These are phyloP conservation scores for Trametes polyzona DNA, from an alignment of 1,284 basidiomycete genomes.

Conservation along the genomic window DNA sequence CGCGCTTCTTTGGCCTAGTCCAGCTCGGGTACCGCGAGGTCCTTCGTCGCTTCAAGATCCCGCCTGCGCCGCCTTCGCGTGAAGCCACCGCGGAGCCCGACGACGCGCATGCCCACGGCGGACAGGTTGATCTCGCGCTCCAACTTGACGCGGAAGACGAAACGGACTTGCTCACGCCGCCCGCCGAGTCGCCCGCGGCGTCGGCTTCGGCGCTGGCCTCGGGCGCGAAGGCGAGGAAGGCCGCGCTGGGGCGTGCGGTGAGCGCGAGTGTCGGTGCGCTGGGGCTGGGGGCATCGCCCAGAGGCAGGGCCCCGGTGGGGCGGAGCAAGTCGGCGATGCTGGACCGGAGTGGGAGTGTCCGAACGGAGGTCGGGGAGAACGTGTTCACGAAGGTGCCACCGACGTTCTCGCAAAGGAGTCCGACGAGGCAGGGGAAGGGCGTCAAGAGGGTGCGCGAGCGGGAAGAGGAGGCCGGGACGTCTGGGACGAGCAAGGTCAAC, in stretches of 20 bases:
- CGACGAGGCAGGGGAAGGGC: constrained; percentile 11
- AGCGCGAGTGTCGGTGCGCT: background rate
- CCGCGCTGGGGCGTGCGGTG: constrained; percentile 34
- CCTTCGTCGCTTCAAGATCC: constrained; percentile 36
- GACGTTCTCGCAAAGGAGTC: constrained; percentile 18
- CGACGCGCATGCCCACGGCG: background rate
- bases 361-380: constrained; percentile 21
- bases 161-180: constrained; percentile 26
- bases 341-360: constrained; percentile 8
- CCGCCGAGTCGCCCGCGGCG: constrained; percentile 38
- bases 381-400: constrained; percentile 29
- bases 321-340: constrained; percentile 9
- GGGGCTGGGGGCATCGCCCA: background rate
- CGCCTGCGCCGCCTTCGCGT: background rate
- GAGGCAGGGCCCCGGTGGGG: constrained; percentile 7
- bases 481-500: background rate
- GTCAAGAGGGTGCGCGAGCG: constrained; percentile 17
- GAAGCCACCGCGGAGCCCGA: background rate
- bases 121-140: background rate
- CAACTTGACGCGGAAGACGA: constrained; percentile 5
- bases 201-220: background rate
- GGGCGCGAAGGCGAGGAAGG: background rate
- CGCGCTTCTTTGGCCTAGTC: constrained; percentile 54
- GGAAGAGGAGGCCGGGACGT: background rate
- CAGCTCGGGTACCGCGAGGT: constrained; percentile 70